phyloP scores from a whole-genome alignment of 1,139 yeast species.

The Suhomyces yuchorum region DNA sequence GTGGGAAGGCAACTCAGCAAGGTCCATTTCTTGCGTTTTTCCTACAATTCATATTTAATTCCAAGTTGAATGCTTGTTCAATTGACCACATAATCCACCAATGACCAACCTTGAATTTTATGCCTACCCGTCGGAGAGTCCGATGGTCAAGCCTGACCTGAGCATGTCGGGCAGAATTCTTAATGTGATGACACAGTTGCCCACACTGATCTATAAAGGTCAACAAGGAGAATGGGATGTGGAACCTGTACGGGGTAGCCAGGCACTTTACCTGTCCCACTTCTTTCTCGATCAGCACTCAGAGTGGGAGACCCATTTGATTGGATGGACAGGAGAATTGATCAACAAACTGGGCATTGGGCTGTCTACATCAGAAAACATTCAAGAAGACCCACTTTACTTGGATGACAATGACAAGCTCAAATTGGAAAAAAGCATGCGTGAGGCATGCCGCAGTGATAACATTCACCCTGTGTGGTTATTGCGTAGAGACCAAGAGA shows the following conservation, averaged over 20 bases:
- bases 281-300: slow-evolving; percentile 63
- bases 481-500: slow-evolving; percentile 64
- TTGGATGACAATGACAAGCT: slow-evolving; percentile 58
- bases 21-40: not conserved
- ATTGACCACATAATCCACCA: not conserved
- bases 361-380: slow-evolving; percentile 27
- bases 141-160: slow-evolving; percentile 36
- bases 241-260: slow-evolving; percentile 74
- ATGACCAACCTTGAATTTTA: slow-evolving; percentile 18
- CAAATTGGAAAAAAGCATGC: slow-evolving; percentile 46
- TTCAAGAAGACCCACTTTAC: slow-evolving; percentile 61
- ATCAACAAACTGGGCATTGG: slow-evolving; percentile 37
- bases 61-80: not conserved
- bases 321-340: slow-evolving; percentile 97
- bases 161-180: slow-evolving; percentile 64
- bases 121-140: slow-evolving; percentile 29
- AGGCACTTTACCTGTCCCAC: slow-evolving; percentile 80
- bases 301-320: slow-evolving; percentile 82
- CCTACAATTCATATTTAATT: not conserved
- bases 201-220: slow-evolving; percentile 57
- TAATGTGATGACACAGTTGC: slow-evolving; percentile 68
- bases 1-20: slow-evolving; percentile 3
- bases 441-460: slow-evolving; percentile 46
- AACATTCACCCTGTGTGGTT: slow-evolving; percentile 87
- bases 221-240: slow-evolving; percentile 50